Evolutionary conservation across 805 yeast genomes (phyloP).

Genomic region (Candida chauliodis): DNA sequence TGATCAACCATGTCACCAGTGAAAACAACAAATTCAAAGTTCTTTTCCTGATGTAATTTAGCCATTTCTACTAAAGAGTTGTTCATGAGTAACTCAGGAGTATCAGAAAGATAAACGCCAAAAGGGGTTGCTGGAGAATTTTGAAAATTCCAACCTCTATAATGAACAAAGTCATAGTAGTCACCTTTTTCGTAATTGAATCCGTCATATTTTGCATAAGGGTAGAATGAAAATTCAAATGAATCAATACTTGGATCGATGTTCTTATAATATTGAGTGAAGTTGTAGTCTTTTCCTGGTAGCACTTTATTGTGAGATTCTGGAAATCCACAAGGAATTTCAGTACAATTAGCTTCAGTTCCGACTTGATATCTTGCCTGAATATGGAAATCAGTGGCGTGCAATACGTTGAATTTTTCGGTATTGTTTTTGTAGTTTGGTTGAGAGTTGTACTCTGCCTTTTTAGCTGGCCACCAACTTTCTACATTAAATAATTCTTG

Average conservation of each 20-base stretch:
- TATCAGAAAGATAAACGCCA: slow-evolving; percentile 62
- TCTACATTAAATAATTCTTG: slow-evolving; percentile 28
- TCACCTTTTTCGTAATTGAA: slow-evolving; percentile 28
- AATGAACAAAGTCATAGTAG: slow-evolving; percentile 27
- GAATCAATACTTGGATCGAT: slow-evolving; percentile 10
- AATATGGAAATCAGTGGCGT: slow-evolving; percentile 63
- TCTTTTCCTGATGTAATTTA: slow-evolving; percentile 17
- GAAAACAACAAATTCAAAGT: slow-evolving; percentile 59
- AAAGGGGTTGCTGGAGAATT: slow-evolving; percentile 54
- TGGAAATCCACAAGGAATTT: slow-evolving; percentile 58
- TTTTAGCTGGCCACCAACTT: slow-evolving; percentile 35
- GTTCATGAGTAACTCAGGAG: slow-evolving; percentile 63
- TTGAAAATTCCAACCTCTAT: slow-evolving; percentile 20
- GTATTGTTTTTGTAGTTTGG: slow-evolving; percentile 25
- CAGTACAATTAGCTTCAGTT: slow-evolving; percentile 52
- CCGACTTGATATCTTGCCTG: slow-evolving; percentile 53
- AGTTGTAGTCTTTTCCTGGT: slow-evolving; percentile 22
- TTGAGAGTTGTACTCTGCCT: slow-evolving; percentile 19
- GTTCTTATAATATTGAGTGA: slow-evolving; percentile 24
- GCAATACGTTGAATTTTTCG: slow-evolving; percentile 56
- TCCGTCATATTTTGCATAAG: slow-evolving; percentile 26
- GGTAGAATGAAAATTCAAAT: slow-evolving; percentile 13
- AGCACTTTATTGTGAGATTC: slow-evolving; percentile 38
- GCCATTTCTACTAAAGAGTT: slow-evolving; percentile 41
- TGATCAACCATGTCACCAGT: slow-evolving; percentile 76